Base-by-base conservation (phyloP, 75 land plant genomes). In the Azolla pinnata region DNA sequence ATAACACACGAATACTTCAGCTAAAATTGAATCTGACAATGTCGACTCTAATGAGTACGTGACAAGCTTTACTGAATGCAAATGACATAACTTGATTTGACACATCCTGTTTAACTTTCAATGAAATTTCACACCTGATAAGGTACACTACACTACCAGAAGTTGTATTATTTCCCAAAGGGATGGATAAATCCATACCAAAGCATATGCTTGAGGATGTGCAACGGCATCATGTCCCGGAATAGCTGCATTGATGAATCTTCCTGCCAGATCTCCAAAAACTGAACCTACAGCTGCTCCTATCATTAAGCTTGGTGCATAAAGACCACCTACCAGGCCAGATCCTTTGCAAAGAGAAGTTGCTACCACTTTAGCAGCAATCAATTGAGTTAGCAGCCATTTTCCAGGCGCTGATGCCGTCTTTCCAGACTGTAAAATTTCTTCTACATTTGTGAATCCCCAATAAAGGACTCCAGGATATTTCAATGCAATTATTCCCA, bases 361-460 rank as follows among this genome's bases (percentile, higher is more conserved):
- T 25, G 98, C 90, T 33, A 93, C 87, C 25, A 93, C 96, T 61
- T 93, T 93, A 32, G 96, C 96, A 59, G 62, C 71, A 47, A 86
- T 70, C 48, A 93, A 57, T 64, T 93, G 98, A 31, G 96, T 73
- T 56, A 93, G 62, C 24, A 93, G 65, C 83, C 85, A 76, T 54
- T 85, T 90, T 58, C 98, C 98, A 62, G 98, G 98, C 3, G 98
- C 98, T 33, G 90, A 75, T 34, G 96, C 96, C 62, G 64, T 85
- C 63, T 86, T 85, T 49, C 98, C 98, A 28, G 98, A 82, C 61
- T 93, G 96, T 33, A 93, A 60, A 38, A 93, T 93, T 72, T 93
- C 98, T 49, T 93, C 90, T 64, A 93, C 90, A 77, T 93, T 93
- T 38, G 98, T 93, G 48, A 93, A 93, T 31, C 98, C 98, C 98